Base-by-base conservation (phyloP, 2,329 filamentous ascomycete species). In the Fusarium sp. region DNA sequence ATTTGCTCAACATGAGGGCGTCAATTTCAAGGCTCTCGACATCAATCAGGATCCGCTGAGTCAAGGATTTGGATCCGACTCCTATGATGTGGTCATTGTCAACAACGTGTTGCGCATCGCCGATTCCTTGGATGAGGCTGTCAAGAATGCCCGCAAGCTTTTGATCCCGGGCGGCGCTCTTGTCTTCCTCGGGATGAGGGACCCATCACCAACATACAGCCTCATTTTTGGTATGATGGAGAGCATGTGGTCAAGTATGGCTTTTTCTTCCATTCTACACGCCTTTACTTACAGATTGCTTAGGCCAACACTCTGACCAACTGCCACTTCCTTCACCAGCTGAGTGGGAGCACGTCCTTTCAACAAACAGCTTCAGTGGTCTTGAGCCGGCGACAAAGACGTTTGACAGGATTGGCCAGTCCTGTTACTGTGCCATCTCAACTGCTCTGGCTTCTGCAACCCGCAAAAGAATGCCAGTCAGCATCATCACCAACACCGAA, bases 321-420 rank as follows among this genome's bases (percentile, higher is more conserved):
- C 35, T 74, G 1, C 45, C 40, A 3, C 56, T 20, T 0, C 71
- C 71, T 9, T 57, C 71, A 2, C 14, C 40, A 8, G 10, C 6
- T 1, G 65, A 45, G 6, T 74, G 71, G 71, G 57, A 25, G 5
- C 45, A 22, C 1, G 1, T 61, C 0, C n/a, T 74, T 0, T 50
- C 38, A 8, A 27, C 11, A 4, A 74, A 45, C 4, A 18, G 60
- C 2, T 73, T 74, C 31, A 64, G 71, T 1, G 60, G 58, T 0
- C 61, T 73, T 3, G 71, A 74, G 14, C 71, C 71, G 16, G 68
- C 68, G 4, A 73, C 71, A 0, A 74, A 27, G 5, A 64, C 13
- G 0, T 74, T 74, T n/a, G 71, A 69, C 2, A 35, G 60, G 3
- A 25, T 74, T 3, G 71, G 71, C 0, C 71, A 74, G 13, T 52